These are phyloP conservation scores for Nicotiana knightiana DNA, from an alignment of 257 asterid species.

Conservation along the genomic window DNA sequence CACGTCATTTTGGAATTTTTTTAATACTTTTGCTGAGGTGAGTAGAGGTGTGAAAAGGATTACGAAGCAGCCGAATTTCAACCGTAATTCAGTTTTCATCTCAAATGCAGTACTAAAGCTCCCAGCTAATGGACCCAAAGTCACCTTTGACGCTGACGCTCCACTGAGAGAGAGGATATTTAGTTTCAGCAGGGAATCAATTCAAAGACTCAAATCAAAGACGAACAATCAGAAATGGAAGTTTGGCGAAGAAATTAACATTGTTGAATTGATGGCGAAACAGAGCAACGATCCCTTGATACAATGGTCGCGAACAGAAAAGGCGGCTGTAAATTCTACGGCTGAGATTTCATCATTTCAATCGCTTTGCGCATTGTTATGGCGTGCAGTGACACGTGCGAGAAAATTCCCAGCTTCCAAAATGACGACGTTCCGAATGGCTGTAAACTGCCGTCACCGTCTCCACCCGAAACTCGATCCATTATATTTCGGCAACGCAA, in stretches of 20 bases:
- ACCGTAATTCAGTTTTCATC: slow-evolving; percentile 52
- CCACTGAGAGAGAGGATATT: slow-evolving; percentile 63
- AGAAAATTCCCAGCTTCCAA: slow-evolving; percentile 32
- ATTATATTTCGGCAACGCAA: slow-evolving; percentile 53
- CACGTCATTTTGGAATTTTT: slow-evolving; percentile 63
- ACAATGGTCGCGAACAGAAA: background rate
- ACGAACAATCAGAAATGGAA: slow-evolving; percentile 32
- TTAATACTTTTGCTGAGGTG: slow-evolving; percentile 54
- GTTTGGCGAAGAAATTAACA: slow-evolving; percentile 24
- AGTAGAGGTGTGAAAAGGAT: slow-evolving; percentile 37
- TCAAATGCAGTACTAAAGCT: slow-evolving; percentile 48
- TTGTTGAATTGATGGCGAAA: slow-evolving; percentile 58
- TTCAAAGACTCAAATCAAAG: slow-evolving; percentile 45
- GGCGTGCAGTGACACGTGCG: slow-evolving; percentile 58
- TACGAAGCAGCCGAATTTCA: slow-evolving; percentile 46
- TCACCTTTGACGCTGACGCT: slow-evolving; percentile 43
- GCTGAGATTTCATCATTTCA: slow-evolving; percentile 59
- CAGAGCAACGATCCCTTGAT: slow-evolving; percentile 41
- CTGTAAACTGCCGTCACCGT: slow-evolving; percentile 57
- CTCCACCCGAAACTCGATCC: slow-evolving; percentile 51
- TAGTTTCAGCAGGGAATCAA: slow-evolving; percentile 56
- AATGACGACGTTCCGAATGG: slow-evolving; percentile 56
- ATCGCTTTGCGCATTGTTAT: slow-evolving; percentile 46
- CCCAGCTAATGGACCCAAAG: slow-evolving; percentile 53
- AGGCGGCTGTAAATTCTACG: background rate